Percentiles rank a stretch among this genome's conserved stretches.
These are phyloP conservation scores for Cruciata laevipes DNA, from an alignment of 257 asterid genomes.

Conservation along the genomic window DNA sequence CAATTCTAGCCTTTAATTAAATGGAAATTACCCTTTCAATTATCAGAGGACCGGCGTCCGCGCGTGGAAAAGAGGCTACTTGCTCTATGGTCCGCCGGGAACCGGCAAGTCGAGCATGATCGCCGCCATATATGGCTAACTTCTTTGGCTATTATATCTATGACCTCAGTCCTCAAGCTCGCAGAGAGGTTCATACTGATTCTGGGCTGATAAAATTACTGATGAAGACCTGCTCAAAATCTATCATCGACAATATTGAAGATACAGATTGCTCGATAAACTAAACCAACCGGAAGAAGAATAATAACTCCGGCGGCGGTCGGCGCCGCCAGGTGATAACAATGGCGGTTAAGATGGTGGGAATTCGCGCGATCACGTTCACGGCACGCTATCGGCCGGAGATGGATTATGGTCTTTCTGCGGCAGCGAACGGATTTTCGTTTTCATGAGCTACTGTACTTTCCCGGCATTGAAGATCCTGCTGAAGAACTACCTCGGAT, in stretches of 20 bases:
- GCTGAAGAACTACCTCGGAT: slow-evolving; percentile 64
- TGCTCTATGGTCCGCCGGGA: slow-evolving; percentile 42
- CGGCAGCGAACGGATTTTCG: slow-evolving; percentile 90
- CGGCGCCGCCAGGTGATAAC: neutral
- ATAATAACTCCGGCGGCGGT: neutral
- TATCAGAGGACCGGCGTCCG: slow-evolving; percentile 39
- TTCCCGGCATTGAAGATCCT: slow-evolving; percentile 57
- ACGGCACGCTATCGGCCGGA: too few species aligned
- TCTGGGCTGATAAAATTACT: slow-evolving; percentile 38
- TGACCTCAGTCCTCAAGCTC: slow-evolving; percentile 39
- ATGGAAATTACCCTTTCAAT: too few species aligned
- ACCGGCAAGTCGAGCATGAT: slow-evolving; percentile 47
- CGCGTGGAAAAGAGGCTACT: slow-evolving; percentile 46
- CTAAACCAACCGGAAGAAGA: slow-evolving; percentile 26
- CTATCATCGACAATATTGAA: slow-evolving; percentile 41
- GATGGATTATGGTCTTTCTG: slow-evolving; percentile 97
- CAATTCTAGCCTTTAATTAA: too few species aligned
- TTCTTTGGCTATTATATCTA: slow-evolving; percentile 39
- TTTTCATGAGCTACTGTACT: slow-evolving; percentile 75
- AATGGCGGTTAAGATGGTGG: slow-evolving; percentile 33
- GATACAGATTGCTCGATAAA: slow-evolving; percentile 43
- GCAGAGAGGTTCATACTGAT: slow-evolving; percentile 36
- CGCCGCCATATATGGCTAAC: slow-evolving; percentile 53
- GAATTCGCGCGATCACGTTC: slow-evolving; percentile 71
- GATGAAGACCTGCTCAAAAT: slow-evolving; percentile 37